Base-by-base conservation (phyloP, 2,329 filamentous ascomycete genomes). In the Geoglossum cookeanum region DNA sequence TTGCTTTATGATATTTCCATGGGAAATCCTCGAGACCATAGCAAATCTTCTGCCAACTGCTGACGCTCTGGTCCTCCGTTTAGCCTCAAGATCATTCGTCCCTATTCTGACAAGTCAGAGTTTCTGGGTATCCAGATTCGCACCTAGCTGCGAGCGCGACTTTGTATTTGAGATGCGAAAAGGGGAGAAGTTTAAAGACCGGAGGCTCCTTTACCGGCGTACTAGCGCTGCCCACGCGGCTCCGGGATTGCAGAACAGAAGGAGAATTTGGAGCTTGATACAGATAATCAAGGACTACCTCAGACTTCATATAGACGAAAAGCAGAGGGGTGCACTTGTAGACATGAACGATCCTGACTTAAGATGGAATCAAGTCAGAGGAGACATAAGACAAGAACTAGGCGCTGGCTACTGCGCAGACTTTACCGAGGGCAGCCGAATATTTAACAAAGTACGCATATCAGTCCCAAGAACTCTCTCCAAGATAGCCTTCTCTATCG, bases 111-210 rank as follows among this genome's bases (percentile, higher is more conserved):
- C 45, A 15, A 56, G 54, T 35, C 30, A 45, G n/a, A 56, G 17
- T 9, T 56, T 56, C 42, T 56, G 54, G 54, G 54, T 35, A 45
- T 56, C 54, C 27, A 56, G 54, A 56, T 56, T 56, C 42, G 54
- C 35, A 33, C 32, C 37, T 3, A 45, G 45, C 27, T 32, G 30
- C 33, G 54, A 56, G 15, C 54, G 54, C 33, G 33, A 45, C 54
- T 56, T 56, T 35, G 37, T 56, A 1, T 56, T 56, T 27, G 54
- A 56, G 32, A 45, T n/a, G 37, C 37, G 37, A 45, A 45, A 45
- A 45, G 45, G 45, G 27, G 8, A 37, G 15, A 27, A 4, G 4
- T n/a, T 37, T 56, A 22, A 17, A n/a, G 54, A 56, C 42, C 45
- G 42, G 42, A 42, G 35, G n/a, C 30, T 32, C 42, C 37, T 56